Evolutionary conservation across 108 stramenopile species (phyloP).

Genomic region (Cylindrotheca closterium): DNA sequence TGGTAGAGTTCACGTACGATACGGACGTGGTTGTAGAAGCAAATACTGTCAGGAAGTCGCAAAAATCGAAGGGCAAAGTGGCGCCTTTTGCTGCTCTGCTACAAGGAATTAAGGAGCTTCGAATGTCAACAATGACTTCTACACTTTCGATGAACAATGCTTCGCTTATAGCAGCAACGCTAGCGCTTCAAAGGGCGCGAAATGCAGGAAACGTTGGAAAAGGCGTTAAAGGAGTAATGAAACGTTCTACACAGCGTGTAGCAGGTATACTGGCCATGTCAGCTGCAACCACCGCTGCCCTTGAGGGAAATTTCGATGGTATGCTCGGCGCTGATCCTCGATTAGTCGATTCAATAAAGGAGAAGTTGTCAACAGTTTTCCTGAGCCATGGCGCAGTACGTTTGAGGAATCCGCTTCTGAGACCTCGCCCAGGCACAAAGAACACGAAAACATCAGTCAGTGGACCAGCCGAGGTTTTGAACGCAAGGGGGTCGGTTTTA

Average conservation of each 20-base stretch:
- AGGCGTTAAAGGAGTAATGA: conserved; percentile 61
- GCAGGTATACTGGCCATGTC: conserved; percentile 65
- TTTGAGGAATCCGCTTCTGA: conserved; percentile 57
- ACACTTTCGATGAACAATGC: conserved; percentile 65
- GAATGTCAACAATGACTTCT: conserved; percentile 25
- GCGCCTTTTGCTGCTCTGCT: conserved; percentile 34
- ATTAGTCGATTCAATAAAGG: conserved; percentile 52
- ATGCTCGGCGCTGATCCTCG: conserved; percentile 70
- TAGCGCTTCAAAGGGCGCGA: conserved; percentile 56
- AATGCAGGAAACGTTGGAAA: conserved; percentile 58
- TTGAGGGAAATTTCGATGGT: conserved; percentile 53
- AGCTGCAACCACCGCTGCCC: conserved; percentile 64
- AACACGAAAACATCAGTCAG: conserved; percentile 11
- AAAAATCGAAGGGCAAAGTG: conserved; percentile 4
- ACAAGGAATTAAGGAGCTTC: conserved; percentile 33
- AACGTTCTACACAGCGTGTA: conserved; percentile 59
- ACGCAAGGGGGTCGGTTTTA: conserved; percentile 50
- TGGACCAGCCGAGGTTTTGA: conserved; percentile 72
- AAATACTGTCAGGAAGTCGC: conserved; percentile 26
- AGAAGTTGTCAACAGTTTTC: conserved; percentile 47
- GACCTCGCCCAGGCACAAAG: conserved; percentile 35
- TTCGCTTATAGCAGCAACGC: conserved; percentile 64
- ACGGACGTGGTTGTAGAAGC: conserved; percentile 70
- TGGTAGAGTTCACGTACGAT: conserved; percentile 68
- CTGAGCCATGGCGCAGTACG: conserved; percentile 70